A percentile compares a stretch with the other conserved stretches of the same genome.
These are phyloP conservation scores for Hymenoscyphus occultus DNA, from an alignment of 2,329 filamentous ascomycete species.

Conservation along the genomic window DNA sequence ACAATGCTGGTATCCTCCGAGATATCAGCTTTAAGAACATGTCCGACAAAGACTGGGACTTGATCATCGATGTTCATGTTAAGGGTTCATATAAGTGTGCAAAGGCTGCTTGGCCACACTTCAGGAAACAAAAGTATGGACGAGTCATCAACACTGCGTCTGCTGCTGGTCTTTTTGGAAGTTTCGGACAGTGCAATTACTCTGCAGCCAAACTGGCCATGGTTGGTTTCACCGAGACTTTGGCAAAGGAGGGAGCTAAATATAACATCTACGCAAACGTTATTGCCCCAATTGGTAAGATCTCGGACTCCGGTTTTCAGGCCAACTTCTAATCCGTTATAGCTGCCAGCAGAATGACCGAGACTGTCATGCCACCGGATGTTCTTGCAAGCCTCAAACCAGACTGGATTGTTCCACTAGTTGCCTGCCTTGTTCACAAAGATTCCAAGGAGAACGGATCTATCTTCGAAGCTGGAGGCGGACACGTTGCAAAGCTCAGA, in stretches of 20 bases:
- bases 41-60: slow-evolving; percentile 94
- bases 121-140: slow-evolving; percentile 98
- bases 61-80: slow-evolving; percentile 90
- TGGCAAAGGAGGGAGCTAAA: slow-evolving; percentile 95
- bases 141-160: slow-evolving; percentile 95
- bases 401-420: slow-evolving; percentile 91
- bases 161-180: slow-evolving; percentile 92
- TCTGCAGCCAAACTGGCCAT: slow-evolving; percentile 93
- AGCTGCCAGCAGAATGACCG: slow-evolving; percentile 93
- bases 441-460: slow-evolving; percentile 78
- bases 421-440: slow-evolving; percentile 83
- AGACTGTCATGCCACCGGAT: slow-evolving; percentile 94
- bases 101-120: slow-evolving; percentile 92
- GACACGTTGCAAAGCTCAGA: slow-evolving; percentile 86
- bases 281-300: slow-evolving; percentile 73
- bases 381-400: slow-evolving; percentile 74
- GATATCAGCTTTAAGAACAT: slow-evolving; percentile 99
- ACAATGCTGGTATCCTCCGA: slow-evolving; percentile 91
- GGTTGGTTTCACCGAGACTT: slow-evolving; percentile 95
- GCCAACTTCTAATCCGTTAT: neutral
- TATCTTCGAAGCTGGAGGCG: slow-evolving; percentile 93
- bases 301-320: neutral
- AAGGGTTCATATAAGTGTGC: slow-evolving; percentile 94
- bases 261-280: slow-evolving; percentile 97
- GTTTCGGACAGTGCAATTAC: slow-evolving; percentile 95